Percentiles rank a stretch among this genome's conserved stretches.
These are phyloP conservation scores for Ceratobasidium sp. DNA, from an alignment of 1,284 basidiomycete species.

Conservation along the genomic window DNA sequence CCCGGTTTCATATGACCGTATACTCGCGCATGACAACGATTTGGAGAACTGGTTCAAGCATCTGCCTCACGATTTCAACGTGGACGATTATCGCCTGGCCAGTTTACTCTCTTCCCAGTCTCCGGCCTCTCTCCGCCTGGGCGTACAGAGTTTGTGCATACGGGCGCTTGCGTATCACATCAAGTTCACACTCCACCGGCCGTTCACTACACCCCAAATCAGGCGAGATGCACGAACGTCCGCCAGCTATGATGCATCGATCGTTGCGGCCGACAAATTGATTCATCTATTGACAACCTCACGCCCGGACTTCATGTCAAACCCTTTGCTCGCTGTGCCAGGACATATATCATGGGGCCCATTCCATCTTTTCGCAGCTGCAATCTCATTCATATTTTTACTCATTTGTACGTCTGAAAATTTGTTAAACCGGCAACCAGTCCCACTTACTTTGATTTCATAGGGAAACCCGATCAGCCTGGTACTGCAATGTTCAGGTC, in stretches of 20 bases:
- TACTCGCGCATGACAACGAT: conserved; percentile 77
- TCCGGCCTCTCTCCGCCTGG: conserved; percentile 68
- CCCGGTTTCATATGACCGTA: conserved; percentile 77
- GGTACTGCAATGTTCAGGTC: conserved; percentile 78
- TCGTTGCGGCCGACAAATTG: conserved; percentile 78
- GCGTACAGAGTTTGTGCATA: conserved; percentile 82
- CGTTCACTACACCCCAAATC: conserved; percentile 66
- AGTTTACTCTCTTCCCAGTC: conserved; percentile 71
- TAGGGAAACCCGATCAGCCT: conserved; percentile 75
- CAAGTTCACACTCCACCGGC: conserved; percentile 83
- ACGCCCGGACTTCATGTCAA: conserved; percentile 77
- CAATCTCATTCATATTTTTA: conserved; percentile 89
- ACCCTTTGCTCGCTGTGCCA: conserved; percentile 75
- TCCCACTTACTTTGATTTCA: not conserved
- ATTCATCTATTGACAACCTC: conserved; percentile 79
- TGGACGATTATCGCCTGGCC: conserved; percentile 79
- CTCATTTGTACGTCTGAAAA: conserved; percentile 65
- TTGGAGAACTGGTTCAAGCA: conserved; percentile 79
- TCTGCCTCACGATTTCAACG: conserved; percentile 76
- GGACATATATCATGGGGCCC: conserved; percentile 87
- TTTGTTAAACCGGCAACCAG: not conserved
- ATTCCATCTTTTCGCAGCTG: conserved; percentile 84
- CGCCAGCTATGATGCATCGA: conserved; percentile 76
- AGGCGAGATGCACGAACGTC: conserved; percentile 62
- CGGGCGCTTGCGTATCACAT: conserved; percentile 82